Percentiles rank a stretch among this genome's conserved stretches.
Conservation (phyloP, 768 basidiomycete genomes). For the Rhizopogon vinicolor region DNA sequence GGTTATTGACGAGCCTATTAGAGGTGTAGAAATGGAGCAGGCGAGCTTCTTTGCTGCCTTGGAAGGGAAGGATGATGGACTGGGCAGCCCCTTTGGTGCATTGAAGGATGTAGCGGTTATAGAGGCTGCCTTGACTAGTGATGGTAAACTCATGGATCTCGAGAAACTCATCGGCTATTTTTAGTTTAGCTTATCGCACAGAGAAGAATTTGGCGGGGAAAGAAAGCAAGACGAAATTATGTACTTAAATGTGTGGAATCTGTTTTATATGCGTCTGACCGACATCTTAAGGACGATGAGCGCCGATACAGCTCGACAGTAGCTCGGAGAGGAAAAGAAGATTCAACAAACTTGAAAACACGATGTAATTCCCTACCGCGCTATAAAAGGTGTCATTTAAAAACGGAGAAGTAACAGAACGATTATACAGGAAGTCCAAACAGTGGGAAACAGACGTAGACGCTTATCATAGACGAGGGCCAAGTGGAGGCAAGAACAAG, state of each 20-base stretch:
- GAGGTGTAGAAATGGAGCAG: conserved; percentile 56
- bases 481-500: background rate
- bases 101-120: conserved; percentile 77
- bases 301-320: no score
- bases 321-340: background rate
- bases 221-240: no score
- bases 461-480: no score
- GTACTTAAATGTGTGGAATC: no score
- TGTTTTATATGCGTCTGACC: no score
- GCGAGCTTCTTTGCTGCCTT: conserved; percentile 51
- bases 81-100: conserved; percentile 60
- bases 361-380: no score
- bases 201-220: background rate
- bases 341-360: no score
- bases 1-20: conserved; percentile 38
- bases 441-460: no score
- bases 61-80: conserved; percentile 42
- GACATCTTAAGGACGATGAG: no score
- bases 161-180: conserved; percentile 23
- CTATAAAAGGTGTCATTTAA: no score
- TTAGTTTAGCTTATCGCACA: background rate
- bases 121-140: conserved; percentile 68
- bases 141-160: conserved; percentile 58
- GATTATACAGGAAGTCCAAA: no score
- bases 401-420: no score